A percentile compares a stretch with the other conserved stretches of the same genome.
phyloP scores from a whole-genome alignment of 177 flowering plant genomes.

The Vitis hybrid region DNA sequence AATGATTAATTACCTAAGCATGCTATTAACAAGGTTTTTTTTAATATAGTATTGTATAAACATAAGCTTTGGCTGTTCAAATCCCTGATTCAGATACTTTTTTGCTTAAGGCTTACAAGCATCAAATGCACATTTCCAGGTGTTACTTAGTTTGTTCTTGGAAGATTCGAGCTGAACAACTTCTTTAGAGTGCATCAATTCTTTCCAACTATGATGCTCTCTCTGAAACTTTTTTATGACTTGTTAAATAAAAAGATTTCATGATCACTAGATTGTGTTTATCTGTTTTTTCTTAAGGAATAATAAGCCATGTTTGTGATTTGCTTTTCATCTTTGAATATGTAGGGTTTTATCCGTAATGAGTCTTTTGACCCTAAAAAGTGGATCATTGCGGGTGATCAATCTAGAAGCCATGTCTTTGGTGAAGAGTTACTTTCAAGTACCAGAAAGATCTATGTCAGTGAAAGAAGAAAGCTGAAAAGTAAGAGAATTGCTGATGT shows the following conservation, averaged over 20 bases:
- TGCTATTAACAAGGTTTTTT: no score
- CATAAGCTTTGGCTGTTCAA: no score
- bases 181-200: not conserved
- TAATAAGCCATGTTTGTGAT: not conserved
- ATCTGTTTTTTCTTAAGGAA: no score
- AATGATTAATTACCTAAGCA: no score
- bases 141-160: no score
- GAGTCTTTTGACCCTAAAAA: slow-evolving; percentile 62
- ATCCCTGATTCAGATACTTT: no score
- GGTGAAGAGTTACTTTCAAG: slow-evolving; percentile 31
- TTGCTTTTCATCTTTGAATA: slow-evolving; percentile 2
- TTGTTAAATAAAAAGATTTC: no score
- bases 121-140: no score
- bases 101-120: no score
- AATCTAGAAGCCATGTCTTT: slow-evolving; percentile 18
- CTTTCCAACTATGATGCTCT: not conserved
- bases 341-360: slow-evolving; percentile 78
- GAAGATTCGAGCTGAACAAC: no score
- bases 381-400: slow-evolving; percentile 71
- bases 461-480: slow-evolving; percentile 39
- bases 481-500: slow-evolving; percentile 65
- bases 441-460: slow-evolving; percentile 26
- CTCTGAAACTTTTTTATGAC: not conserved
- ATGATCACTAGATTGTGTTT: no score
- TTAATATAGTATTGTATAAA: no score